Conservation (phyloP, 805 yeast species). For the Pichia rugopelliculosa region DNA sequence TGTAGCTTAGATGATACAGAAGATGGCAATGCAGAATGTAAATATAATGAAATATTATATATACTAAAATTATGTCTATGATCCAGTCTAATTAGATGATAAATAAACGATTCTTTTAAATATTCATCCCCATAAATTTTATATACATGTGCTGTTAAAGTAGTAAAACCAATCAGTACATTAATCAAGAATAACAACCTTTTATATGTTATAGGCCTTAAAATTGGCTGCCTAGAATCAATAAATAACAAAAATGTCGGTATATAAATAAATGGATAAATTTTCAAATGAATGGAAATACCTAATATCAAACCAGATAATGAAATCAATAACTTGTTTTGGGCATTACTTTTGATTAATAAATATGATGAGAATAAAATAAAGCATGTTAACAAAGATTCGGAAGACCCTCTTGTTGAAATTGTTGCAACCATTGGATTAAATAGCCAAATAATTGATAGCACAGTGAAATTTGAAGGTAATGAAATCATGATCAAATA, state of each 20-base stretch:
- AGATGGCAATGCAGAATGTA: constrained; percentile 40
- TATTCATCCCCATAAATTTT: constrained; percentile 65
- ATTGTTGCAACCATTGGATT: constrained; percentile 95
- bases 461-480: constrained; percentile 5
- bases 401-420: constrained; percentile 89
- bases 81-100: constrained; percentile 77
- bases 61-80: constrained; percentile 94
- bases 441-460: constrained; percentile 59
- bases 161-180: constrained; percentile 36
- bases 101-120: constrained; percentile 67
- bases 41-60: constrained; percentile 69
- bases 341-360: constrained; percentile 25
- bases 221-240: constrained; percentile 25
- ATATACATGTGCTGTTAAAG: constrained; percentile 56
- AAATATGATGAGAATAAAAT: constrained; percentile 52
- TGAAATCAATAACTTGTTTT: constrained; percentile 6
- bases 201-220: constrained; percentile 34
- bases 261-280: constrained; percentile 84
- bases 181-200: constrained; percentile 37
- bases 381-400: constrained; percentile 76
- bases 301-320: constrained; percentile 54
- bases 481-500: constrained; percentile 35
- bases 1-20: constrained; percentile 3
- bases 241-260: constrained; percentile 52
- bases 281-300: constrained; percentile 76